A percentile compares a stretch with the other conserved stretches of the same genome.
Evolutionary conservation across 768 basidiomycete genomes (phyloP).

Genomic region (Agaricus subrufescens): DNA sequence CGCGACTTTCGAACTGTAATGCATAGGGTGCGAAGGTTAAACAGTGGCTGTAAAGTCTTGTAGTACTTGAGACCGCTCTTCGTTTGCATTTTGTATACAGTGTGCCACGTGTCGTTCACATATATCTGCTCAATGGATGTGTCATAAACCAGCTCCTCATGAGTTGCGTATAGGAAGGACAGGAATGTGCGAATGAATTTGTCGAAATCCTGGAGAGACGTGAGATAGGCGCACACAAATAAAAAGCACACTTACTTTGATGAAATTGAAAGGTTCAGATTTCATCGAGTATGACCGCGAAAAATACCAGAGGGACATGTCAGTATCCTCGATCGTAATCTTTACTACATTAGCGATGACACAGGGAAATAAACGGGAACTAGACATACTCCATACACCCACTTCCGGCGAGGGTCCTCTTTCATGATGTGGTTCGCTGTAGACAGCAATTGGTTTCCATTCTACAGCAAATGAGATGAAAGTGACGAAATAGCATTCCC

Average conservation of each 20-base stretch:
- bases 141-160: conserved; percentile 6
- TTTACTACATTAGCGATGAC: background rate
- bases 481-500: no score
- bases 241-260: background rate
- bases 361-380: background rate
- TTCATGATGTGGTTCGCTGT: background rate
- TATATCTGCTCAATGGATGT: background rate
- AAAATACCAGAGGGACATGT: conserved; percentile 9
- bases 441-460: no score
- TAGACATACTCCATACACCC: background rate
- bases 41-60: background rate
- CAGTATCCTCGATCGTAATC: conserved; percentile 3
- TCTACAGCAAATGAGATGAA: no score
- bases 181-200: background rate
- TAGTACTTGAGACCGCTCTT: background rate
- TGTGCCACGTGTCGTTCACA: background rate
- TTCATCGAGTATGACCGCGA: conserved; percentile 4
- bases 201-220: background rate
- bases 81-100: background rate
- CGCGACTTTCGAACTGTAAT: conserved; percentile 13
- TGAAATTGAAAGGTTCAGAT: background rate
- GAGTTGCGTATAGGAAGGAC: background rate
- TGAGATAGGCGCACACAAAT: background rate
- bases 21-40: background rate
- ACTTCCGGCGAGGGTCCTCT: background rate